These are phyloP conservation scores for Elaphomyces granulatus DNA, from an alignment of 495 filamentous ascomycete genomes.

Conservation along the genomic window DNA sequence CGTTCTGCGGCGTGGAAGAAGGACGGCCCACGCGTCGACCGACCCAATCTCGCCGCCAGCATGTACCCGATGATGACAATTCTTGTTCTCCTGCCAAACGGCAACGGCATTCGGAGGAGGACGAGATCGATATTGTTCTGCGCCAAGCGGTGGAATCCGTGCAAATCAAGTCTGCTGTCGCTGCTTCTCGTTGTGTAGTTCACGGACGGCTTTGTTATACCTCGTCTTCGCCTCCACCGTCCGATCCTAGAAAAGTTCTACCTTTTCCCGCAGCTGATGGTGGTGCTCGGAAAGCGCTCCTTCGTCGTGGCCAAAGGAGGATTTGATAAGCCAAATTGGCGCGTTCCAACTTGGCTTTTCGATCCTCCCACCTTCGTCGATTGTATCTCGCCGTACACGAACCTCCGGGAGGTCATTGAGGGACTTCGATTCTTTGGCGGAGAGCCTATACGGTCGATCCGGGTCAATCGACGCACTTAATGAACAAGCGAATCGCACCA, in stretches of 20 bases:
- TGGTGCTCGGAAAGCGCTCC: constrained; percentile 1
- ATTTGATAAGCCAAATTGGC: not conserved
- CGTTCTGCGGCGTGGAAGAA: constrained; percentile 19
- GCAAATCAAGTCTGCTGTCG: constrained; percentile 8
- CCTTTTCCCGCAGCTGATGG: not conserved
- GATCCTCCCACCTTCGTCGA: constrained; percentile 1
- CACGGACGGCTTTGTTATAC: constrained; percentile 7
- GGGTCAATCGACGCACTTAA: constrained; percentile 18
- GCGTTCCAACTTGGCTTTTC: not conserved
- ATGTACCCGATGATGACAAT: constrained; percentile 3
- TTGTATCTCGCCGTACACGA: constrained; percentile 9
- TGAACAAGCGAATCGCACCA: constrained; percentile 16
- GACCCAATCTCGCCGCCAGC: constrained; percentile 1
- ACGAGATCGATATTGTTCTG: constrained; percentile 7
- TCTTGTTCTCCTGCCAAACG: constrained; percentile 5
- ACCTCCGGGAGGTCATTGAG: constrained; percentile 11
- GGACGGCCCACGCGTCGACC: constrained; percentile 6
- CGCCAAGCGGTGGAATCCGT: constrained; percentile 8
- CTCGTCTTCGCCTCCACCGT: constrained; percentile 13
- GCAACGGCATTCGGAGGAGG: constrained; percentile 1
- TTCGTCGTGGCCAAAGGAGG: not conserved
- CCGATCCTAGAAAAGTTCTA: constrained; percentile 1
- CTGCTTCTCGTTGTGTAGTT: constrained; percentile 14
- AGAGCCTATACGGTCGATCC: constrained; percentile 11
- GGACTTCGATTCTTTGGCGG: constrained; percentile 12